Conservation (phyloP, 2,329 filamentous ascomycete genomes). For the Sphaceloma murrayae region DNA sequence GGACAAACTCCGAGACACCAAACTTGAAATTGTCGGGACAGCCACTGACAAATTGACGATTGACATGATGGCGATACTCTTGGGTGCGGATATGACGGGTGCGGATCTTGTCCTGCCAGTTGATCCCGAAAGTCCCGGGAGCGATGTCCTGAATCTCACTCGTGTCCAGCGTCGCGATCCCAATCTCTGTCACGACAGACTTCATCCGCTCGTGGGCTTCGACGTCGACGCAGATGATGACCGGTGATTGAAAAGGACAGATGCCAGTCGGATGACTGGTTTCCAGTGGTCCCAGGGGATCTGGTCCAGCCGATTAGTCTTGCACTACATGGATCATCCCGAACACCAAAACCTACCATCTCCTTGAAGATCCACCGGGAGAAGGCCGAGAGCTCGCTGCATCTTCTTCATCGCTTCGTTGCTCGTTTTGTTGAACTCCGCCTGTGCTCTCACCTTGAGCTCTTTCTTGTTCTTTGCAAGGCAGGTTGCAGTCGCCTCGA, state of each 20-base stretch:
- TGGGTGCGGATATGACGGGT: slow-evolving; percentile 66
- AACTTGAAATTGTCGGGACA: slow-evolving; percentile 69
- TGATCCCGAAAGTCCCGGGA: slow-evolving; percentile 51
- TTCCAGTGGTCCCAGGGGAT: not conserved
- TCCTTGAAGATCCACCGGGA: slow-evolving; percentile 34
- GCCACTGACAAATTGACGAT: slow-evolving; percentile 58
- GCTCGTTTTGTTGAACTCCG: not conserved
- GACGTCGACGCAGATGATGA: slow-evolving; percentile 73
- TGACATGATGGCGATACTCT: slow-evolving; percentile 58
- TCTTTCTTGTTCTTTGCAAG: slow-evolving; percentile 43
- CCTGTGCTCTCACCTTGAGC: slow-evolving; percentile 30
- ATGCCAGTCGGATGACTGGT: not conserved
- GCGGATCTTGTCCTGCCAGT: slow-evolving; percentile 60
- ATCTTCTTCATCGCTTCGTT: slow-evolving; percentile 35
- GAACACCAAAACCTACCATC: not conserved
- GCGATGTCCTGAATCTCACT: slow-evolving; percentile 43
- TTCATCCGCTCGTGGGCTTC: slow-evolving; percentile 67
- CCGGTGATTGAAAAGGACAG: slow-evolving; percentile 38
- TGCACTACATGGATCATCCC: not conserved
- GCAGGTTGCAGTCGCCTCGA: slow-evolving; percentile 45
- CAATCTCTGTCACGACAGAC: slow-evolving; percentile 69
- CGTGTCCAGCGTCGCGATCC: slow-evolving; percentile 72
- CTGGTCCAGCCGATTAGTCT: not conserved
- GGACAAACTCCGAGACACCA: slow-evolving; percentile 51
- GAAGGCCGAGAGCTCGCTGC: slow-evolving; percentile 34